phyloP scores from a whole-genome alignment of 2,329 filamentous ascomycete species.

The Chrysoporthe cubensis region DNA sequence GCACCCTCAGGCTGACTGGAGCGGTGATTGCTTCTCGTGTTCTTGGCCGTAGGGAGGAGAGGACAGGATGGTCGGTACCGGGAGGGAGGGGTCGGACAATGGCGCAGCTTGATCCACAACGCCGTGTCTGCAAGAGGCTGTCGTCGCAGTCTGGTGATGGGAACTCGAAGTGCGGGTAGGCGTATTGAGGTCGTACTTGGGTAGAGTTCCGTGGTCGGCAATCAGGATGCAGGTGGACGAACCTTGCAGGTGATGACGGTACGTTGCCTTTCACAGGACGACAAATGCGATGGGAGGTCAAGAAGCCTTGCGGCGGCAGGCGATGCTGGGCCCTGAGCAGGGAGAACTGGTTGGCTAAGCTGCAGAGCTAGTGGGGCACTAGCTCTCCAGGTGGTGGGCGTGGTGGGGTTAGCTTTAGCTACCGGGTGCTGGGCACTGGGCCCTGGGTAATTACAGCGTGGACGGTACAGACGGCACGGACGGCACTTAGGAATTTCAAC shows the following conservation, averaged over 20 bases:
- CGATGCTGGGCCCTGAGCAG: background rate
- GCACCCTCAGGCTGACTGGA: constrained; percentile 28
- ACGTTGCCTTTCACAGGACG: background rate
- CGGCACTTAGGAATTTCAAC: no score
- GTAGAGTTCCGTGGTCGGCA: constrained; percentile 8
- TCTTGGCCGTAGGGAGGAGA: background rate
- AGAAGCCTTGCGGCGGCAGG: background rate
- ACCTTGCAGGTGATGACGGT: constrained; percentile 5
- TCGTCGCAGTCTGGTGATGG: background rate
- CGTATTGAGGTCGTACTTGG: background rate
- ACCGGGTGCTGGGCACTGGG: background rate
- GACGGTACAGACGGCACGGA: no score
- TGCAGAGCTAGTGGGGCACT: background rate
- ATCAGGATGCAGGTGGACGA: constrained; percentile 6
- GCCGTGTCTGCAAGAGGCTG: background rate
- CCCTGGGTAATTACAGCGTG: no score
- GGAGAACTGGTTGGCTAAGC: background rate
- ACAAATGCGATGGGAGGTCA: background rate
- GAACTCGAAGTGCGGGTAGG: background rate
- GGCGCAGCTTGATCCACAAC: background rate
- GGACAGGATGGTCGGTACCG: background rate
- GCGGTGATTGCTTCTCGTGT: constrained; percentile 3
- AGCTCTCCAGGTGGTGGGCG: background rate
- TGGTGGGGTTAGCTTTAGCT: background rate
- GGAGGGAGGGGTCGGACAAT: background rate